phyloP scores from a whole-genome alignment of 768 basidiomycete genomes.

The Pulveroboletus sp. region DNA sequence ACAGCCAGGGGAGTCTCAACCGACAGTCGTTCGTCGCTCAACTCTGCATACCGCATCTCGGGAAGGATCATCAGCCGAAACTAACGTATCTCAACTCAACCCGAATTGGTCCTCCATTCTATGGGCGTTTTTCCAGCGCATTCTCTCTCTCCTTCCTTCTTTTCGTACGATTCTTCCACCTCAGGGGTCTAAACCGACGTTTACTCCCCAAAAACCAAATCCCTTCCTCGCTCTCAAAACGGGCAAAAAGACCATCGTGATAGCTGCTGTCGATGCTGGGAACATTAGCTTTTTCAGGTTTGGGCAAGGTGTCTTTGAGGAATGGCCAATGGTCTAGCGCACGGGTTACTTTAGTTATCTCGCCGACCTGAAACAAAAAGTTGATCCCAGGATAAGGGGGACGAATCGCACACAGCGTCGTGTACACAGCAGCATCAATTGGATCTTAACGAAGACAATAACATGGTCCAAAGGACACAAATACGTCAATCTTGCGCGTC shows the following conservation, averaged over 20 bases:
- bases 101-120: background rate
- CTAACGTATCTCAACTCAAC: background rate
- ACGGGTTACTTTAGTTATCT: too few relatives aligned
- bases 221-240: constrained; percentile 81
- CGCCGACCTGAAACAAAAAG: too few relatives aligned
- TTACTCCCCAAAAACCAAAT: constrained; percentile 45
- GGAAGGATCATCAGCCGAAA: background rate
- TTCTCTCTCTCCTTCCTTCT: constrained; percentile 7
- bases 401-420: too few relatives aligned
- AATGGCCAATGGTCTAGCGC: constrained; percentile 64
- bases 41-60: constrained; percentile 2
- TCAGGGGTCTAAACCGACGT: constrained; percentile 28
- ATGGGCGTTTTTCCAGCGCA: background rate
- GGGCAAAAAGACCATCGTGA: constrained; percentile 78
- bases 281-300: constrained; percentile 88
- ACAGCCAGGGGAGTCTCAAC: background rate
- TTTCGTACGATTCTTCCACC: constrained; percentile 1
- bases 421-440: too few relatives aligned
- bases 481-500: too few relatives aligned
- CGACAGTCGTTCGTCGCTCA: background rate
- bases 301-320: constrained; percentile 79
- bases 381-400: too few relatives aligned
- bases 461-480: too few relatives aligned
- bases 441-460: too few relatives aligned
- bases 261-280: constrained; percentile 88